A percentile compares a stretch with the other conserved stretches of the same genome.
Conservation (phyloP, 2,329 filamentous ascomycete species). For the Daldinia eschscholtzii region DNA sequence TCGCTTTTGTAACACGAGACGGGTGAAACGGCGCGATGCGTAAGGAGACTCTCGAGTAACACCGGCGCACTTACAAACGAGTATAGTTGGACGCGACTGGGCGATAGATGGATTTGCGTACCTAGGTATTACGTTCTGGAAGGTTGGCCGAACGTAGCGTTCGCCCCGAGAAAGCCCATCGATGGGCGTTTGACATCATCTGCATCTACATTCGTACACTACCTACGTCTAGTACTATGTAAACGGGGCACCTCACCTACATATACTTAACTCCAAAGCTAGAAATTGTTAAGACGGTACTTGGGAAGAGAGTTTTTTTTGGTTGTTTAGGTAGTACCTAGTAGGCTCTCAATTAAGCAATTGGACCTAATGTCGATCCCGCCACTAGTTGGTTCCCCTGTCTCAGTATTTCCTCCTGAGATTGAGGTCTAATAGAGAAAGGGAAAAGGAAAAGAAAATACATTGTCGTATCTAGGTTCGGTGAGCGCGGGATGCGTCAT, state of each 20-base stretch:
- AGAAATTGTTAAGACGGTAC: slow-evolving; percentile 45
- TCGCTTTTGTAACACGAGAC: slow-evolving; percentile 23
- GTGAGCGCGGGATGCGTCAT: slow-evolving; percentile 17
- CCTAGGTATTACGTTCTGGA: slow-evolving; percentile 22
- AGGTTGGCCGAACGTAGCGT: slow-evolving; percentile 8
- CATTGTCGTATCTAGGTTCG: slow-evolving; percentile 8
- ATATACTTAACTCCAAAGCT: not conserved
- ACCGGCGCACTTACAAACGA: slow-evolving; percentile 11
- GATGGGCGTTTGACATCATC: slow-evolving; percentile 35
- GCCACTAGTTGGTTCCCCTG: slow-evolving; percentile 24
- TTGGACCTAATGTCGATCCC: slow-evolving; percentile 35
- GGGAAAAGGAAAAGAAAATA: slow-evolving; percentile 3
- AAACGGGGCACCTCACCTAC: slow-evolving; percentile 26
- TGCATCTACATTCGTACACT: not conserved
- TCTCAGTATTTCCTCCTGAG: not conserved
- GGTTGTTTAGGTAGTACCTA: not conserved
- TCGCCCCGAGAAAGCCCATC: slow-evolving; percentile 12
- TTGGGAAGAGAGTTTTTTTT: not conserved
- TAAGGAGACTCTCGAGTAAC: slow-evolving; percentile 4
- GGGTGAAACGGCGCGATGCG: slow-evolving; percentile 30
- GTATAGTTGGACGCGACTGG: not conserved
- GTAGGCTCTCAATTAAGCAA: slow-evolving; percentile 30
- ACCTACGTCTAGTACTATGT: no score
- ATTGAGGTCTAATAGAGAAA: not conserved
- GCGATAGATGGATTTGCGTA: not conserved